Base-by-base conservation (phyloP, 805 yeast genomes). In the Allodekkera sacchari region DNA sequence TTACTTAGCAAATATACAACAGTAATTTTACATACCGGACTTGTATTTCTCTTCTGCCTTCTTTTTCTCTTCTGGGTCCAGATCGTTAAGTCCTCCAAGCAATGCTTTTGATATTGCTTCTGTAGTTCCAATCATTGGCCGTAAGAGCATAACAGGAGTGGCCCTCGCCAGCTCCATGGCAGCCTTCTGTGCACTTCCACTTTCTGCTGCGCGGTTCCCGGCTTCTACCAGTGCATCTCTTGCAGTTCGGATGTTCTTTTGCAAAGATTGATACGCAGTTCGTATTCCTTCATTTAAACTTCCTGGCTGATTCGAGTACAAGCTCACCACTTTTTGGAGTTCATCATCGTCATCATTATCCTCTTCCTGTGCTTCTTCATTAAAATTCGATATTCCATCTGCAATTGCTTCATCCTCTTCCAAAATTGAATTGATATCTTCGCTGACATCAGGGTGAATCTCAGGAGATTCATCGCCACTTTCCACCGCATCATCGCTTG, bases 51-150 rank as follows among this genome's bases (percentile, higher is more conserved):
- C 94, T 33, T 69, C 68, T 4, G 77, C 63, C 36, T 72, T 74
- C 25, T 59, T 51, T 32, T 71, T 64, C 38, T 77, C 74, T 15
- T 64, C 64, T 2, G 87, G 79, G 50, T 84, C 89, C 21, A 88
- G 57, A 39, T 79, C 81, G 50, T 85, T 87, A 25, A 85, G 76
- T 6, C 88, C 66, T 1, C 97, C 97, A 59, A 84, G 68, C 31
- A 88, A 61, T 1, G 95, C 70, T 47, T 77, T 82, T 5, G 89
- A 79, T 6, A 88, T 66, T 0, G 94, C 95, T 51, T 85, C 96
- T 0, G 96, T 82, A 0, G 95, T 85, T 2, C 96, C 97, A 44
- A 88, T 85, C 39, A 85, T 68, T 2, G 96, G 96, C 26, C 96
- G 55, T 2, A 88, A 66, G 11, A 88, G 55, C 13, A 84, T 77